Evolutionary conservation across 768 basidiomycete species (phyloP), one percentile per base, ranked within the genome.

Genomic region (Podaxis pistillaris): DNA sequence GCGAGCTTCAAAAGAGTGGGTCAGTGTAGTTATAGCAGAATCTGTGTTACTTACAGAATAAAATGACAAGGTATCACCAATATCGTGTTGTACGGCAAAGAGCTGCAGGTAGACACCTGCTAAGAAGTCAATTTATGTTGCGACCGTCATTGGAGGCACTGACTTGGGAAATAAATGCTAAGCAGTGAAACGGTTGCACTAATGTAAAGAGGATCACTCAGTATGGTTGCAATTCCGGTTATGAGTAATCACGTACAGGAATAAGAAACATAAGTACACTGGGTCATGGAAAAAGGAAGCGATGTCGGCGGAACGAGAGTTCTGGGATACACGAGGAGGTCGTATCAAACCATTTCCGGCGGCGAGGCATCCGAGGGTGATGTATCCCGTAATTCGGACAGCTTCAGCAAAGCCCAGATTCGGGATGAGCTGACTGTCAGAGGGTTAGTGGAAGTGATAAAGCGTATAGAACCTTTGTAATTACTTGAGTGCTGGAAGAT

Each of bases 41-140:
- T 62, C 13, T 24, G 15, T 7, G 52, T 26, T 17, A 7, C 78
- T 37, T 63, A 85, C 84, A 13, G 79, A 73, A 66, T 83, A 83
- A 68, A 83, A 83, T 69, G 26, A 83, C 75, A 36, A 79, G 78
- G 58, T 80, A 75, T 52, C 78, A 66, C 19, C 80, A 13, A 86
- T 70, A 68, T 85, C 84, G 51, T 63, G 62, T 26, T 64, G 50
- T 36, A 59, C 57, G 6, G 63, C 58, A 33, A 57, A 57, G 4
- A 56, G 40, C 24, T 58, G 44, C 9, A 51, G 26, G 9, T 50
- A 57, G 12, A 63, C 19, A 26, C 47, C 55, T 64, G 38, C 15
- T 6, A 33, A 55, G 0, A 13, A 36, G 40, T 40, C 30, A 36
- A 13, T 24, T 30, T 54, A 17, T 64, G 8, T 0, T 28, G 24